Evolutionary conservation across 164 flowering plant species (phyloP), one percentile per base, ranked within the genome.

Genomic region (Buxus sempervirens): DNA sequence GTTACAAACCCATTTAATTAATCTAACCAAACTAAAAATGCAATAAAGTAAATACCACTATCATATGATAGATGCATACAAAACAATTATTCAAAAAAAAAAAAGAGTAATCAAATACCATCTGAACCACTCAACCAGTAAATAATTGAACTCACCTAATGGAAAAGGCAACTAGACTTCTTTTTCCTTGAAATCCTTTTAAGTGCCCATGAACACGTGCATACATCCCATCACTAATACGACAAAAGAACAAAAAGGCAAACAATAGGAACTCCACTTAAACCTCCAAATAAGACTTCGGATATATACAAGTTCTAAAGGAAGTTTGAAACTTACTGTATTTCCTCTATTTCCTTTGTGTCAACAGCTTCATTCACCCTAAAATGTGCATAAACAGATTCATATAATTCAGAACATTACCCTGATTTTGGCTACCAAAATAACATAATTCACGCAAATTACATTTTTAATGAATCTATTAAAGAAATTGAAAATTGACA

Each of bases 331-430:
- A 68, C 84, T 73, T 78, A 88, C 96, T 60, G 15, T 76, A 89
- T 78, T n/a, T 54, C 79, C 27, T 79, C 91, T 78, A 81, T 78
- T 78, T 91, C 96, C 74, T 77, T 82, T 5, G 80, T 62, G 57
- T 87, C 93, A 45, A 75, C 63, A 25, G 78, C 65, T 65, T 91
- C 93, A 65, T 88, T 81, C 60, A 85, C 71, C 97, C 97, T 89
- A 51, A 41, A 25, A 72, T 9, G 69, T 12, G 32, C 21, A 63
- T 28, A 24, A 70, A 25, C 26, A 65, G 26, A 62, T 70, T 32
- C 38, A 32, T 32, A 3, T 32, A 7, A 32, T 32, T 32, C 38
- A 32, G 3, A 32, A 32, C 38, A 32, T 3, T 32, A 32, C 51
- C 51, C 51, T 10, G 13, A 10, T 5, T 5, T 10, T 45, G 51